Percentiles rank a stretch among this genome's conserved stretches.
These are phyloP conservation scores for Castanea mollissima DNA, from an alignment of 306 rosid species.

Conservation along the genomic window DNA sequence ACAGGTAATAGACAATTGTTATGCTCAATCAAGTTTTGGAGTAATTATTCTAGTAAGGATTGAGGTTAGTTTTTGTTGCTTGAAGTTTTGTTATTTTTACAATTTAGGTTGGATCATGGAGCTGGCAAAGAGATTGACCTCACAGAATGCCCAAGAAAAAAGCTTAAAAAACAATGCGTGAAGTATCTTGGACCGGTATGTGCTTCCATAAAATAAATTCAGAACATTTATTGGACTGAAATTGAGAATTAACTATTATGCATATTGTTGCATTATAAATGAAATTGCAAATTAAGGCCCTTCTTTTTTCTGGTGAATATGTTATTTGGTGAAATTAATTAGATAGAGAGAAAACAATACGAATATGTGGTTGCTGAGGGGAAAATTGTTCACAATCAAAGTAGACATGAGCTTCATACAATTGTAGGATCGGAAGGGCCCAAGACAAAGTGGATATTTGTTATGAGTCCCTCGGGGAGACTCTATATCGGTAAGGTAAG, in stretches of 20 bases:
- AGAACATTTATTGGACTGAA: neutral
- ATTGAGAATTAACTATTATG: constrained; percentile 9
- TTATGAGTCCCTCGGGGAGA: constrained; percentile 82
- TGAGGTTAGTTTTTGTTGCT: neutral
- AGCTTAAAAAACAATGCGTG: constrained; percentile 70
- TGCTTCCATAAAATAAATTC: constrained; percentile 15
- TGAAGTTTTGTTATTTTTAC: neutral
- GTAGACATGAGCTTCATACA: constrained; percentile 64
- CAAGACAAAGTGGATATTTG: constrained; percentile 78
- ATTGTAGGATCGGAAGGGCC: constrained; percentile 33
- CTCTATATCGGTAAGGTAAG: constrained; percentile 87
- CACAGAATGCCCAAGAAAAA: constrained; percentile 52
- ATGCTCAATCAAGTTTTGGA: too few species aligned
- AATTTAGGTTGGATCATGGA: constrained; percentile 80
- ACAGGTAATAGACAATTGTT: too few species aligned
- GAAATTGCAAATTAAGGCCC: neutral
- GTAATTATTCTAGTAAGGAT: too few species aligned
- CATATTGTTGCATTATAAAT: neutral
- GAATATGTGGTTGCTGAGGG: constrained; percentile 65
- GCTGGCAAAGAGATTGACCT: constrained; percentile 77
- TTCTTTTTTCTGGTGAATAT: neutral
- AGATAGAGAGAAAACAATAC: constrained; percentile 80
- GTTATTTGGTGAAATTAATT: constrained; percentile 24
- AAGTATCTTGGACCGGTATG: constrained; percentile 93
- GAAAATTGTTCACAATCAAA: constrained; percentile 48